Conservation (phyloP, 2,329 filamentous ascomycete species). For the Diaporthe citrichinensis region DNA sequence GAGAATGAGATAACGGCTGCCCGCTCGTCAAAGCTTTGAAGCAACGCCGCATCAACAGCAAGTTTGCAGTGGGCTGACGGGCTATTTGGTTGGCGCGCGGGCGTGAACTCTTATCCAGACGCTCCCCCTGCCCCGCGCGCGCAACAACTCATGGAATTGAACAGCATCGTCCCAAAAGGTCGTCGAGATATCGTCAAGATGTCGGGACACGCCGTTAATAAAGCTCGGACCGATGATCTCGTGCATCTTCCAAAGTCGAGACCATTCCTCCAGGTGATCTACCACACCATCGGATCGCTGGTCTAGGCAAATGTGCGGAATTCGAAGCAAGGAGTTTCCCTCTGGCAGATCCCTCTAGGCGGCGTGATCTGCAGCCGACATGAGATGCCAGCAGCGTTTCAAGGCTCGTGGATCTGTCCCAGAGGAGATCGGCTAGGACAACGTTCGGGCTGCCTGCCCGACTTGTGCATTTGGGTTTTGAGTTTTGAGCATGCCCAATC, state of each 20-base stretch:
- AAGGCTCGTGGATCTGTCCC: constrained; percentile 24
- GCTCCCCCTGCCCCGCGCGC: background rate
- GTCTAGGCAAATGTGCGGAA: background rate
- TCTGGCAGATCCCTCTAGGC: constrained; percentile 6
- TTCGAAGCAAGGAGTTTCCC: constrained; percentile 24
- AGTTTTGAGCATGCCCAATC: background rate
- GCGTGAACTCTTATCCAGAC: background rate
- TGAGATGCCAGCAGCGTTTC: constrained; percentile 15
- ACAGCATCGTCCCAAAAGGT: constrained; percentile 1
- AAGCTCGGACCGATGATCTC: constrained; percentile 35
- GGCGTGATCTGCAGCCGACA: constrained; percentile 23
- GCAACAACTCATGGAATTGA: background rate
- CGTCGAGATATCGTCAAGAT: constrained; percentile 14
- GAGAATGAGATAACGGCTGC: constrained; percentile 2
- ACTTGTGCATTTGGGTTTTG: background rate
- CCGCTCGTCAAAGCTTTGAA: background rate
- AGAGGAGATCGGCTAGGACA: background rate
- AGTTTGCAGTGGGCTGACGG: background rate
- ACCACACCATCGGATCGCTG: constrained; percentile 19
- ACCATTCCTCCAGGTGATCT: constrained; percentile 27
- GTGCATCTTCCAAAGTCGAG: constrained; percentile 24
- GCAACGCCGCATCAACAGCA: background rate
- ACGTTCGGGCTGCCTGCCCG: constrained; percentile 20
- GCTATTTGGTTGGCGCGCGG: background rate
- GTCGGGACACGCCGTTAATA: constrained; percentile 17